Base-by-base conservation (phyloP, 345 rosid genomes). In the Psidium friedrichsthalianum region DNA sequence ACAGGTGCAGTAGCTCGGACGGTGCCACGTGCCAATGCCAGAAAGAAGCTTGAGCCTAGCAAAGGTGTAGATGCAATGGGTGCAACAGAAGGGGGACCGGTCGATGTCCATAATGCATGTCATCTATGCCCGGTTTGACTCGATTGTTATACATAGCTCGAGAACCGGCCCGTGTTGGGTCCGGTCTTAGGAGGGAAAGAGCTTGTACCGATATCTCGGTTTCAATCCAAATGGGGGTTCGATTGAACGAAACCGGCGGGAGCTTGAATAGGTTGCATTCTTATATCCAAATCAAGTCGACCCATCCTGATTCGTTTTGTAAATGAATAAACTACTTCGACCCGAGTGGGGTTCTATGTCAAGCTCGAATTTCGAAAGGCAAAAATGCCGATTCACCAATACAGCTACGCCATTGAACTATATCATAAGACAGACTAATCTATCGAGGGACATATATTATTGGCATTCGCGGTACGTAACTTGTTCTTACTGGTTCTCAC, bases 91-190 rank as follows among this genome's bases (percentile, higher is more conserved):
- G 6, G 1, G 3, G 9, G 8, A 2, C 36, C 36, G 36, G 36
- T 54, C 8, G 8, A 5, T 54, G 21, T 54, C 56, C 56, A 9
- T 0, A 1, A 64, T 18, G 8, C 1, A 2, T 32, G 10, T 69
- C 1, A 9, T 69, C 11, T 69, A 6, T 32, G 1, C 12, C 6
- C 2, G 0, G 12, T 24, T 18, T 18, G 24, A 32, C 78, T 69
- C 25, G 3, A 32, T 6, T 4, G 13, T 69, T 69, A 32, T 69
- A 69, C 13, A 32, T 64, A 32, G 6, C 47, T 69, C 7, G 3
- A 32, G 47, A 36, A 24, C 36, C 47, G 11, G 0, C 24, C 1
- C 47, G 10, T 10, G 47, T 69, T 36, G 24, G 10, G 44, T 32
- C 22, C 6, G 0, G 1, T 64, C 47, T 40, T 36, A 36, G 3